Evolutionary conservation across 1,139 yeast genomes (phyloP), one percentile per base, ranked within the genome.

Genomic region (Martiniozyma asiatica): DNA sequence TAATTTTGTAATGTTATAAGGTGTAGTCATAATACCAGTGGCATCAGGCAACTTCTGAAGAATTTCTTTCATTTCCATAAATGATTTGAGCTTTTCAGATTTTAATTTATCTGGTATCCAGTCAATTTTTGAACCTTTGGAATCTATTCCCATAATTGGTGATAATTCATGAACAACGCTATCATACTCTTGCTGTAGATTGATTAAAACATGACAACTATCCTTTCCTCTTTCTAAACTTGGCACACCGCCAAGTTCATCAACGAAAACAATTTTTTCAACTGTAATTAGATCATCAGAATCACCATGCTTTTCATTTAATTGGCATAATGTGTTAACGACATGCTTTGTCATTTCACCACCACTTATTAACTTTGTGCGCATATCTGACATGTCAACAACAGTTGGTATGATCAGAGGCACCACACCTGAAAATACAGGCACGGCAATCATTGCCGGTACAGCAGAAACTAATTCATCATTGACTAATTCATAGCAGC

Each of bases 181-280:
- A 1, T 72, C 63, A 43, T 68, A 77, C 47, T 89, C 98, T 51
- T 89, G 97, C 6, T 75, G 68, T 27, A 89, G 56, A 47, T 89
- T 89, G 38, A 89, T 75, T 38, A 78, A 79, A 1, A 89, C 94
- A 55, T 89, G 98, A 15, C 95, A 72, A 4, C 89, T 73, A 14
- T 20, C 21, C 32, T 77, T 74, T 34, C 70, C 68, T 38, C 97
- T 61, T 48, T 85, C 95, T 20, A 74, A 61, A 1, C 93, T 78
- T 0, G 97, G 97, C 8, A 84, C 77, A 0, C 98, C 98, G 1
- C 98, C 98, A 10, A 68, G 51, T 1, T 75, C 72, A 43, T 85
- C 96, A 19, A 89, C 59, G 41, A 78, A 71, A 7, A 89, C 72
- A 19, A 89, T 56, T 42, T 89, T 89, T 40, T 89, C 97, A 20